Evolutionary conservation across 139 green algal species (phyloP).

Genomic region (Edaphochlamys debaryana): DNA sequence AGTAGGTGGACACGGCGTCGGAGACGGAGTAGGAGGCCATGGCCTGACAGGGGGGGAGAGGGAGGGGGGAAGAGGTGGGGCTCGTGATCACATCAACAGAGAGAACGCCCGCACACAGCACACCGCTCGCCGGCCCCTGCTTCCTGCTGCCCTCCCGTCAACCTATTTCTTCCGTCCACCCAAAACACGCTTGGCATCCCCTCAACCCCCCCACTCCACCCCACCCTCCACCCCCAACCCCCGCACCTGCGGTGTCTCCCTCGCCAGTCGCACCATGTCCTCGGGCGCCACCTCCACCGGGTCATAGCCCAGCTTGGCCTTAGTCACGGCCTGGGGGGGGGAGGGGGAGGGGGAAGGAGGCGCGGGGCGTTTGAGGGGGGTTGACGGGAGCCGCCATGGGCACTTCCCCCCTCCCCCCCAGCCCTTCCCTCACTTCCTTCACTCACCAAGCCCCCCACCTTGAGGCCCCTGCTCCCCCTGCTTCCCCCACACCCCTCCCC

Average conservation of each 20-base stretch:
- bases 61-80: not conserved
- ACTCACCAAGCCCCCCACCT: too few species aligned
- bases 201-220: too few species aligned
- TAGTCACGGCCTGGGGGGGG: conserved; percentile 88
- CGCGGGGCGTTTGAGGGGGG: not conserved
- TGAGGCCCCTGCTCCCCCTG: too few species aligned
- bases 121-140: too few species aligned
- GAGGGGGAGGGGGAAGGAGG: not conserved
- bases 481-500: too few species aligned
- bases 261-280: conserved; percentile 91
- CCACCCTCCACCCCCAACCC: too few species aligned
- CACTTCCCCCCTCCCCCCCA: not conserved
- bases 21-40: conserved; percentile 98
- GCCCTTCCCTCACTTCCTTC: too few species aligned
- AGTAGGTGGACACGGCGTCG: conserved; percentile 97
- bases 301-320: conserved; percentile 97
- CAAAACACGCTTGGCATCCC: too few species aligned
- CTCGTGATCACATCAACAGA: not conserved
- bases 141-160: too few species aligned
- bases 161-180: too few species aligned
- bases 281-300: conserved; percentile 96
- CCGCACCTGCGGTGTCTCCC: conserved; percentile 62
- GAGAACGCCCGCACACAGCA: too few species aligned
- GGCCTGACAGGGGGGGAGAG: conserved; percentile 56
- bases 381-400: too few species aligned